These are phyloP conservation scores for Pyrenopolyporus hunteri DNA, from an alignment of 495 filamentous ascomycete genomes.

Conservation along the genomic window DNA sequence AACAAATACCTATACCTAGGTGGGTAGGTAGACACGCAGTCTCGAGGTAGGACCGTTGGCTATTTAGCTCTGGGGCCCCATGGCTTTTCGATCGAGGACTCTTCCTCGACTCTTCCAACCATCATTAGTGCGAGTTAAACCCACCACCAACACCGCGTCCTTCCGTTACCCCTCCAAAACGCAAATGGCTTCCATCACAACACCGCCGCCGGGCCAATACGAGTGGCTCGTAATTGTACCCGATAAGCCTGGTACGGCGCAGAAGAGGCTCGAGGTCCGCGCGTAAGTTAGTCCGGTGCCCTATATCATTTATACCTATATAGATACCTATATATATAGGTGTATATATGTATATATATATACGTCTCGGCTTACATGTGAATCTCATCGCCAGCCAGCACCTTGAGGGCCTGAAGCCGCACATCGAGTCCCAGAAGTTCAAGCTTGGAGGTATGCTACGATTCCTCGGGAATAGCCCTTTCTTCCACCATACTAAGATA, in stretches of 20 bases:
- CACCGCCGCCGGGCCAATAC: slow-evolving; percentile 52
- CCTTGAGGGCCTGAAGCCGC: slow-evolving; percentile 56
- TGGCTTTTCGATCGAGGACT: slow-evolving; percentile 21
- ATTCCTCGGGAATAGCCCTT: neutral
- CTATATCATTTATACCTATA: too few species aligned
- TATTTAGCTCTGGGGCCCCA: neutral
- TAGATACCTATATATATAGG: too few species aligned
- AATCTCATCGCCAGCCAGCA: slow-evolving; percentile 54
- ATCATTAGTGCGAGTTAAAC: slow-evolving; percentile 13
- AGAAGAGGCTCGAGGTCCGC: slow-evolving; percentile 73
- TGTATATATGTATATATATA: too few species aligned
- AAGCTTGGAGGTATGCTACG: slow-evolving; percentile 62
- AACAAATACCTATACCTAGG: slow-evolving; percentile 1
- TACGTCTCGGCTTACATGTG: slow-evolving; percentile 16
- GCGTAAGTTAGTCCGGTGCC: too few species aligned
- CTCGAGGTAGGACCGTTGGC: neutral
- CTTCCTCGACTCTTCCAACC: slow-evolving; percentile 27
- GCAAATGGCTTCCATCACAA: slow-evolving; percentile 51
- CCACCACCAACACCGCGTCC: slow-evolving; percentile 9
- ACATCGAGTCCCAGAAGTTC: slow-evolving; percentile 53
- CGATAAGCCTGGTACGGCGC: slow-evolving; percentile 70
- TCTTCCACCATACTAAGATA: neutral
- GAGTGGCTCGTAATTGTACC: slow-evolving; percentile 90
- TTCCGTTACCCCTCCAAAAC: slow-evolving; percentile 25
- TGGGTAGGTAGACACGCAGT: neutral